These are phyloP conservation scores for Lodderomyces theae DNA, from an alignment of 1,139 yeast species.

Conservation along the genomic window DNA sequence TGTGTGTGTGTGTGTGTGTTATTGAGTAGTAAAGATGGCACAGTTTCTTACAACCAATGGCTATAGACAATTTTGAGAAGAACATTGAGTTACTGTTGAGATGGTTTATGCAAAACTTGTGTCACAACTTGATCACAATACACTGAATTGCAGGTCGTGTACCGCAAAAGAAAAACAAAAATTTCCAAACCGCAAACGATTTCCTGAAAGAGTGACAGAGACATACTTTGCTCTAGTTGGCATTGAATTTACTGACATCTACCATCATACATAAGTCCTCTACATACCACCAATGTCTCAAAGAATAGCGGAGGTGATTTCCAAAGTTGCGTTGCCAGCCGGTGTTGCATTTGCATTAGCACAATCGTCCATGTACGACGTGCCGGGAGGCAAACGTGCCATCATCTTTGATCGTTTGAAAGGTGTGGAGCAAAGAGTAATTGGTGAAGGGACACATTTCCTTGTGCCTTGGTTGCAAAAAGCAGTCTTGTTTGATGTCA, in stretches of 20 bases:
- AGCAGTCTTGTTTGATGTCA: conserved; percentile 85
- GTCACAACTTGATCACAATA: no score
- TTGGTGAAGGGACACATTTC: conserved; percentile 97
- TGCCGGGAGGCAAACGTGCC: conserved; percentile 93
- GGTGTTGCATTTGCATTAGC: conserved; percentile 66
- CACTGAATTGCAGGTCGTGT: no score
- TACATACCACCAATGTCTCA: conserved; percentile 27
- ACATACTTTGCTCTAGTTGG: no score
- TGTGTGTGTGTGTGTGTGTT: no score
- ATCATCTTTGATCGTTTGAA: conserved; percentile 88
- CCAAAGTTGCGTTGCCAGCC: conserved; percentile 63
- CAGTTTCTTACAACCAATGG: no score
- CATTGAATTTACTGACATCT: no score
- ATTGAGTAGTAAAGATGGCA: no score
- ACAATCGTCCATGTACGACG: conserved; percentile 83
- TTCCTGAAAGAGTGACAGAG: no score
- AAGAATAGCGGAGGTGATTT: conserved; percentile 37
- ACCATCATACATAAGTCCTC: not conserved
- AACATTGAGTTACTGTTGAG: no score
- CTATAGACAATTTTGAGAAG: no score
- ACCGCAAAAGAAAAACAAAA: no score
- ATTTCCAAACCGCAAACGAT: not conserved
- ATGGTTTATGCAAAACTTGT: no score
- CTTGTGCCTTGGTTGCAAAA: conserved; percentile 94
- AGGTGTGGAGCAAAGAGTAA: conserved; percentile 83